A percentile compares a stretch with the other conserved stretches of the same genome.
phyloP scores from a whole-genome alignment of 2,329 filamentous ascomycete genomes.

The Colletotrichum sp. region DNA sequence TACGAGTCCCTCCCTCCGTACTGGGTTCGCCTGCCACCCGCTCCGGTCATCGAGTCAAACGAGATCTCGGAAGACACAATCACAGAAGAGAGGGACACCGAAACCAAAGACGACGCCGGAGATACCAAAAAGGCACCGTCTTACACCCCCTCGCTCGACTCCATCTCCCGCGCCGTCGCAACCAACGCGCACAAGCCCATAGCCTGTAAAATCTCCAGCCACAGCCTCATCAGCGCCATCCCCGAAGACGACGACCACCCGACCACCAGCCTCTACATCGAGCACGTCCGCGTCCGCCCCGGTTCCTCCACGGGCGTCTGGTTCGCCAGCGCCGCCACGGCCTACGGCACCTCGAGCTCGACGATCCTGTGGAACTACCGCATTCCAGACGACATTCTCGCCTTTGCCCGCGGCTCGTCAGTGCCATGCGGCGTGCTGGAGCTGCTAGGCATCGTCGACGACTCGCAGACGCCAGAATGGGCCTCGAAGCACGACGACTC shows the following conservation, averaged over 20 bases:
- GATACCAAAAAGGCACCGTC: slow-evolving; percentile 15
- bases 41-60: background rate
- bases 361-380: slow-evolving; percentile 67
- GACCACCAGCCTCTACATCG: slow-evolving; percentile 45
- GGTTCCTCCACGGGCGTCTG: slow-evolving; percentile 49
- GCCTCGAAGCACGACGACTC: slow-evolving; percentile 45
- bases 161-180: slow-evolving; percentile 34
- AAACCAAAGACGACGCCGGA: background rate
- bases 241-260: slow-evolving; percentile 32
- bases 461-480: slow-evolving; percentile 60
- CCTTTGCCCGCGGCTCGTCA: slow-evolving; percentile 55
- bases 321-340: slow-evolving; percentile 63
- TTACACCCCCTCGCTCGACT: slow-evolving; percentile 35
- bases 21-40: slow-evolving; percentile 57
- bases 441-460: slow-evolving; percentile 54
- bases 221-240: slow-evolving; percentile 52
- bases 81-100: background rate
- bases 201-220: slow-evolving; percentile 52
- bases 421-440: slow-evolving; percentile 66
- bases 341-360: slow-evolving; percentile 56
- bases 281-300: slow-evolving; percentile 46
- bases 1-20: slow-evolving; percentile 61
- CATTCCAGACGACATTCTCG: slow-evolving; percentile 56
- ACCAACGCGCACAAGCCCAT: slow-evolving; percentile 35
- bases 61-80: background rate